phyloP scores from a whole-genome alignment of 2,329 filamentous ascomycete species.

The Orbilia brochopaga region DNA sequence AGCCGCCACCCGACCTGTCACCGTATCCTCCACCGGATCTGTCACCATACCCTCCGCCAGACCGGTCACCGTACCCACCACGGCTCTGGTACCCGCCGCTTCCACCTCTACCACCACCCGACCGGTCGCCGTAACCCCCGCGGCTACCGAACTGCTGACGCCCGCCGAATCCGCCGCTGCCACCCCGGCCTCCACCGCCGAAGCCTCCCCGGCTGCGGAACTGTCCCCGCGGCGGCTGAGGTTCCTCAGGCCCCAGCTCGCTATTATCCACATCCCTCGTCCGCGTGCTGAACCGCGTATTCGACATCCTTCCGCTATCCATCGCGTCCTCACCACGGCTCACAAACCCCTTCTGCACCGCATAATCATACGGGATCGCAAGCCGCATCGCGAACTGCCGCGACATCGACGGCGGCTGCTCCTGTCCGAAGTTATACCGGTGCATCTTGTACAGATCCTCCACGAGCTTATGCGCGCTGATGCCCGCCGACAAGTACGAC shows the following conservation, averaged over 20 bases:
- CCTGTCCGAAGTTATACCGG: constrained; percentile 38
- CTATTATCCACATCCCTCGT: constrained; percentile 10
- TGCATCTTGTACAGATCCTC: constrained; percentile 19
- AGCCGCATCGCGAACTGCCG: constrained; percentile 8
- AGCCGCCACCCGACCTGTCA: constrained; percentile 9
- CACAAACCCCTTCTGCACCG: constrained; percentile 21
- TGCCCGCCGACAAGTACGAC: constrained; percentile 8
- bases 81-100: constrained; percentile 14
- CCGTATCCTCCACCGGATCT: constrained; percentile 21
- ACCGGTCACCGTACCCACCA: constrained; percentile 7
- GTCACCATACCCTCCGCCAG: constrained; percentile 19
- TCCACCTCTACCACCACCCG: background rate
- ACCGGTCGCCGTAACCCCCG: background rate
- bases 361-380: constrained; percentile 9
- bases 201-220: background rate
- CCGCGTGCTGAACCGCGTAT: constrained; percentile 22
- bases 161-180: constrained; percentile 17
- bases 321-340: background rate
- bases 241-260: no score
- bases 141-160: constrained; percentile 18
- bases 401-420: constrained; percentile 8
- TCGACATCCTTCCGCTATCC: constrained; percentile 13
- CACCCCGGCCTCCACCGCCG: constrained; percentile 11
- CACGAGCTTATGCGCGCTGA: background rate
- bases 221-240: background rate